phyloP scores from a whole-genome alignment of 441 rosid genomes.

The Pelargonium fulgidum region DNA sequence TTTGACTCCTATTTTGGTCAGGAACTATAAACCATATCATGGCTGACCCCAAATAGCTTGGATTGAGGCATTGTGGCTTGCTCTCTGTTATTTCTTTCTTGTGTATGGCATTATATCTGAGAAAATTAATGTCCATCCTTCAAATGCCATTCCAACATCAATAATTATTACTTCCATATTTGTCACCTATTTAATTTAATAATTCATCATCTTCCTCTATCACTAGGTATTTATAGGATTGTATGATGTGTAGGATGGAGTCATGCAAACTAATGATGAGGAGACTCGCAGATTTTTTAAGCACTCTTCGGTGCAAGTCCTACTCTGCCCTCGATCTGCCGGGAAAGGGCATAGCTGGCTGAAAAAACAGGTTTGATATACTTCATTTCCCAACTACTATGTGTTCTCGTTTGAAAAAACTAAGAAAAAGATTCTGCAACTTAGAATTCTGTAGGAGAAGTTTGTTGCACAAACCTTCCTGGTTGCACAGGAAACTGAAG shows the following conservation, averaged over 20 bases:
- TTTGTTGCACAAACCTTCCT: not conserved
- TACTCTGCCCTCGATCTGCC: conserved; percentile 84
- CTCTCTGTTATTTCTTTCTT: not conserved
- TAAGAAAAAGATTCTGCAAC: too few relatives aligned
- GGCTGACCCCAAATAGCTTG: too few relatives aligned
- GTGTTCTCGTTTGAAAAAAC: too few relatives aligned
- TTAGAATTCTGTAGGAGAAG: not conserved
- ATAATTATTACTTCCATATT: not conserved
- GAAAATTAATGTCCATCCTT: not conserved
- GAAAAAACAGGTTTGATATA: conserved; percentile 67
- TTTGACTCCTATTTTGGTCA: too few relatives aligned
- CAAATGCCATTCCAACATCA: not conserved
- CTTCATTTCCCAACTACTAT: conserved; percentile 4
- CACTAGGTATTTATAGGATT: not conserved
- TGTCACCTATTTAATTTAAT: too few relatives aligned
- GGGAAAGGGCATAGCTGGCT: conserved; percentile 82
- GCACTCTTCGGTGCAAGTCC: conserved; percentile 80
- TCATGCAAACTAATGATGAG: conserved; percentile 92
- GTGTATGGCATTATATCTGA: not conserved
- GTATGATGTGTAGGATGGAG: conserved; percentile 61
- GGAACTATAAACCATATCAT: too few relatives aligned
- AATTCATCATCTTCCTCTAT: not conserved
- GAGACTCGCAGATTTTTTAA: conserved; percentile 92
- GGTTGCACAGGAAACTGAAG: too few relatives aligned
- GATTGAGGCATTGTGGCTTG: not conserved